Conservation (phyloP, 257 asterid genomes). For the Agastache rugosa region DNA sequence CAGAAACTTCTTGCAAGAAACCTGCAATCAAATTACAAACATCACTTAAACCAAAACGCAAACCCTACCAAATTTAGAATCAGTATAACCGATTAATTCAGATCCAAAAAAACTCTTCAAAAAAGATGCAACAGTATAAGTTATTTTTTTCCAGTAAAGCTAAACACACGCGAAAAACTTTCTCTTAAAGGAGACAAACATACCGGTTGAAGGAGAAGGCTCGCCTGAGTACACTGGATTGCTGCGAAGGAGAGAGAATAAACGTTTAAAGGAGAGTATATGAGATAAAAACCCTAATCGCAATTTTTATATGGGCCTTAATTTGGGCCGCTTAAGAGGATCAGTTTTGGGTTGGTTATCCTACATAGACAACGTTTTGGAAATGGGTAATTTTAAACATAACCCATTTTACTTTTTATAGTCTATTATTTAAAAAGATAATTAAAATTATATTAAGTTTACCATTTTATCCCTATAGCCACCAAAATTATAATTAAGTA, state of each 20-base stretch:
- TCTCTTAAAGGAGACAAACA: background rate
- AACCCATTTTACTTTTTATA: too few relatives aligned
- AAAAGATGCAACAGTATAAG: background rate
- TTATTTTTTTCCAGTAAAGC: background rate
- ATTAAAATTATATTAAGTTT: too few relatives aligned
- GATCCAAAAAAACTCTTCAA: conserved; percentile 26
- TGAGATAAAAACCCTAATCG: conserved; percentile 22
- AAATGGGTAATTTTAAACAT: too few relatives aligned
- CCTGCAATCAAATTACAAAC: conserved; percentile 37
- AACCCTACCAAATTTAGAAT: background rate
- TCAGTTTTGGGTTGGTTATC: background rate
- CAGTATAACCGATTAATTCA: conserved; percentile 18
- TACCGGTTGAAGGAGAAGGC: background rate
- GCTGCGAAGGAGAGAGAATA: background rate
- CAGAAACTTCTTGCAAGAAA: conserved; percentile 24
- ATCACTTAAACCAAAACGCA: background rate
- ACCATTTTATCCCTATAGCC: too few relatives aligned
- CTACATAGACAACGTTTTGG: too few relatives aligned
- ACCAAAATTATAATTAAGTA: too few relatives aligned
- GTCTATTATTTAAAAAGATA: too few relatives aligned
- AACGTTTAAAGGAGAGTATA: background rate
- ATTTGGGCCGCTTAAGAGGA: background rate
- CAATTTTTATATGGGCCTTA: background rate
- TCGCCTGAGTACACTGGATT: conserved; percentile 23
- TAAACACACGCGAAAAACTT: background rate